Evolutionary conservation across 2,329 filamentous ascomycete species (phyloP).

Genomic region (Biscogniauxia mediterranea): DNA sequence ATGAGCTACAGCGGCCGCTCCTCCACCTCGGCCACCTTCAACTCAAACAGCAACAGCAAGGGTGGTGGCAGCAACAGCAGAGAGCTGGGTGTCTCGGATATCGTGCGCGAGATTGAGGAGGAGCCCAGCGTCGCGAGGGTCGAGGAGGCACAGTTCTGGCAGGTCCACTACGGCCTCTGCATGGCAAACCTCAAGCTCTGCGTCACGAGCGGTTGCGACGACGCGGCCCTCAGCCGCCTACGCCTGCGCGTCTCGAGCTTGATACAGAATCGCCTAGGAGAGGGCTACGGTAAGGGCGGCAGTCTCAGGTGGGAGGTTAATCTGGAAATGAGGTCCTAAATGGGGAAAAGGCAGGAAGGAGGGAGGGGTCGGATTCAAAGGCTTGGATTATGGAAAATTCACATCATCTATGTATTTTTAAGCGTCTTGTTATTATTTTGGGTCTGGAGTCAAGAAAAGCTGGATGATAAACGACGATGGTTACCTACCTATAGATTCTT

Average conservation of each 20-base stretch:
- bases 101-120: conserved; percentile 81
- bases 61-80: conserved; percentile 29
- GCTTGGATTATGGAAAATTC: not conserved
- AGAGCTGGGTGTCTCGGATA: conserved; percentile 60
- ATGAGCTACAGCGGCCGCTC: conserved; percentile 73
- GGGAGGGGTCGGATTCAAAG: not conserved
- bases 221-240: conserved; percentile 69
- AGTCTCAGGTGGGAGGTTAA: conserved; percentile 92
- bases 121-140: conserved; percentile 74
- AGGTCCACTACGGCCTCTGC: conserved; percentile 94
- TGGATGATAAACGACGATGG: not conserved
- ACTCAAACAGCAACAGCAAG: conserved; percentile 26
- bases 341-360: not conserved
- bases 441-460: not conserved
- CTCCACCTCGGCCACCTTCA: too few relatives aligned
- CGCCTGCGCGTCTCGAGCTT: conserved; percentile 74
- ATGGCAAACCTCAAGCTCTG: conserved; percentile 91
- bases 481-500: not conserved
- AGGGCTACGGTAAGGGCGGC: conserved; percentile 77
- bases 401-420: not conserved
- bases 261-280: conserved; percentile 82
- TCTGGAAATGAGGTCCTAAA: conserved; percentile 63
- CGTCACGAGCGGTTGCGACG: conserved; percentile 62
- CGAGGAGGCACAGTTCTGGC: conserved; percentile 95
- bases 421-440: not conserved